Evolutionary conservation across 345 rosid species (phyloP).

Genomic region (Lumnitzera littorea): DNA sequence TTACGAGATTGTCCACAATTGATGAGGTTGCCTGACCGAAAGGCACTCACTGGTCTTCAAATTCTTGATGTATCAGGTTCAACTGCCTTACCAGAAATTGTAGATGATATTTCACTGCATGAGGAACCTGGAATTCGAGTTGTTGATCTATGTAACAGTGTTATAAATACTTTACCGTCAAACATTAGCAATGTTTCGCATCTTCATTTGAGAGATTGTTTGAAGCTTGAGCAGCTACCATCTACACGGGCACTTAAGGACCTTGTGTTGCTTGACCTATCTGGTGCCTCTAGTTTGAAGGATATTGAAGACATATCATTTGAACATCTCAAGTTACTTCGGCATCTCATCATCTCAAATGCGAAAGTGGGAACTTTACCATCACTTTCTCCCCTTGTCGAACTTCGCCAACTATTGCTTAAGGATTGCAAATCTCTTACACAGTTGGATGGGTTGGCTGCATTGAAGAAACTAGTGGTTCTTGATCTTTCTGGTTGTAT

Average conservation of each 20-base stretch:
- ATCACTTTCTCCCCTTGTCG: conserved; percentile 8
- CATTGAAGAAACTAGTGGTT: conserved; percentile 8
- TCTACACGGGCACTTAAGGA: not conserved
- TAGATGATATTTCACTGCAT: not conserved
- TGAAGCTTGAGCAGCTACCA: conserved; percentile 3
- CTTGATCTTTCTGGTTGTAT: conserved; percentile 19
- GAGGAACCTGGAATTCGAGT: not conserved
- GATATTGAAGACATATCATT: conserved; percentile 12
- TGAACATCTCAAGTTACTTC: conserved; percentile 13
- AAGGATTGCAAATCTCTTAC: conserved; percentile 15
- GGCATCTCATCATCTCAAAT: conserved; percentile 19
- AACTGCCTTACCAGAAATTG: not conserved
- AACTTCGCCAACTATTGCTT: conserved; percentile 16
- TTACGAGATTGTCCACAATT: conserved; percentile 12
- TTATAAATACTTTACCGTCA: not conserved
- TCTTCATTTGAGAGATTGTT: conserved; percentile 12
- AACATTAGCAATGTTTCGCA: conserved; percentile 3
- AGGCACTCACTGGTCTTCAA: not conserved
- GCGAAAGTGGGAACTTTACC: conserved; percentile 27
- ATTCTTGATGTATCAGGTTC: conserved; percentile 6
- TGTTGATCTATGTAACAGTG: conserved; percentile 4
- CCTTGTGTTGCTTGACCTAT: conserved; percentile 20
- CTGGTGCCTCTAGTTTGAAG: conserved; percentile 1
- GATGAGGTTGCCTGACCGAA: conserved; percentile 7
- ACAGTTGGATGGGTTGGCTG: not conserved